A percentile compares a stretch with the other conserved stretches of the same genome.
Evolutionary conservation across 805 yeast genomes (phyloP).

Genomic region (Candida tammaniensis): DNA sequence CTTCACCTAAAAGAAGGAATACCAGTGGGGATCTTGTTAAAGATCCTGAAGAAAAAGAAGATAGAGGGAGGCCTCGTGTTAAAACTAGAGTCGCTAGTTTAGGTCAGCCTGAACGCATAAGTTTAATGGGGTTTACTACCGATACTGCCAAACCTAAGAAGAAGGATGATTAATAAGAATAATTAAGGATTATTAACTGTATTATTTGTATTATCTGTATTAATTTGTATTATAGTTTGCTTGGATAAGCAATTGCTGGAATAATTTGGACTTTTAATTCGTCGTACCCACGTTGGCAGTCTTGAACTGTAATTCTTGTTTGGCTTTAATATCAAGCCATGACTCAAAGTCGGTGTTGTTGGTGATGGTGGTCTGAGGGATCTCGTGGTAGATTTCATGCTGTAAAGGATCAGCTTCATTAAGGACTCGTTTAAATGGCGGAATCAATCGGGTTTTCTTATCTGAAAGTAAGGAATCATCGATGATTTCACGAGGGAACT

Average conservation of each 20-base stretch:
- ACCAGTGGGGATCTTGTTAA: background rate
- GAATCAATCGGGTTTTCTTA: slow-evolving; percentile 48
- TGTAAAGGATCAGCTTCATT: slow-evolving; percentile 33
- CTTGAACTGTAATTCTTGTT: slow-evolving; percentile 52
- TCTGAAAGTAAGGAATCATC: slow-evolving; percentile 14
- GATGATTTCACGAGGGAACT: slow-evolving; percentile 16
- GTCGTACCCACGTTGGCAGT: slow-evolving; percentile 16
- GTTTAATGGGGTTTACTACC: slow-evolving; percentile 59
- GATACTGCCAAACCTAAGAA: slow-evolving; percentile 56
- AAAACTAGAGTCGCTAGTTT: slow-evolving; percentile 19
- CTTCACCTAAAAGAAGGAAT: background rate
- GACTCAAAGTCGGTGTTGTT: slow-evolving; percentile 31
- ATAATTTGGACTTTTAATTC: no score
- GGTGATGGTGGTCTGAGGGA: slow-evolving; percentile 14
- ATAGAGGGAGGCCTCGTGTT: slow-evolving; percentile 20
- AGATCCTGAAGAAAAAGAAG: slow-evolving; percentile 22
- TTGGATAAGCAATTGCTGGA: no score
- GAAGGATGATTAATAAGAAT: slow-evolving; percentile 27
- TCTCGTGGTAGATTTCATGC: slow-evolving; percentile 45
- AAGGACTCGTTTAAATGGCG: slow-evolving; percentile 61
- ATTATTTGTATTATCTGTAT: no score
- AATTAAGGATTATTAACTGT: no score
- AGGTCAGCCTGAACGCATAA: slow-evolving; percentile 29
- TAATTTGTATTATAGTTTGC: no score
- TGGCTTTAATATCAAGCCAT: slow-evolving; percentile 48